Percentiles rank a stretch among this genome's conserved stretches.
These are phyloP conservation scores for Santalum album DNA, from an alignment of 164 flowering plant genomes.

Conservation along the genomic window DNA sequence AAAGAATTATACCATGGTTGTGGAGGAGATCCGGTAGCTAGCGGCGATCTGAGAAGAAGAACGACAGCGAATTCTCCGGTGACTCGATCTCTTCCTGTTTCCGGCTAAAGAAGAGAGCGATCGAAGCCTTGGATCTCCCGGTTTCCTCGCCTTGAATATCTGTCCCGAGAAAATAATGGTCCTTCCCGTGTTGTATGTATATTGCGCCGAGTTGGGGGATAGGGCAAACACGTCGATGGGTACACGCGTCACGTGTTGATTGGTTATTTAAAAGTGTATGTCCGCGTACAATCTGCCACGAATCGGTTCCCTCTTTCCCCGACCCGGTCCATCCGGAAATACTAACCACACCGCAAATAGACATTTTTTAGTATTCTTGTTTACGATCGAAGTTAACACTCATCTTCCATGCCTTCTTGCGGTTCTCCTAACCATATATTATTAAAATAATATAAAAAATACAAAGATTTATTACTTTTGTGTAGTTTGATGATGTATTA, in stretches of 20 bases:
- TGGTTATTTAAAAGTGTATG: no score
- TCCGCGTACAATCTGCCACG: no score
- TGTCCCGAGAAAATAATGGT: neutral
- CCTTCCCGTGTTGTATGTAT: neutral
- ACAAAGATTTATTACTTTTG: no score
- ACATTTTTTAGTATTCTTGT: no score
- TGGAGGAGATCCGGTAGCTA: neutral
- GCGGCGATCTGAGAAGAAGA: neutral
- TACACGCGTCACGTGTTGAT: neutral
- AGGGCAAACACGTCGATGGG: neutral
- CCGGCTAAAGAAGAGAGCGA: neutral
- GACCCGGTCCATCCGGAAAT: neutral
- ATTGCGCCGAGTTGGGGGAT: no score
- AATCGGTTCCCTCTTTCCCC: neutral
- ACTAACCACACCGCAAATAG: neutral
- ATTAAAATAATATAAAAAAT: no score
- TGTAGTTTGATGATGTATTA: no score
- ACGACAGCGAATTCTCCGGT: neutral
- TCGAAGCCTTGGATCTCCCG: neutral
- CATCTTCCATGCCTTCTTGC: no score
- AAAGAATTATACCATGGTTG: slow-evolving; percentile 2
- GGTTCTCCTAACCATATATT: no score
- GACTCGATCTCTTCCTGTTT: neutral
- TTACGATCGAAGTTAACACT: no score
- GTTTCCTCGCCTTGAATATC: neutral